phyloP scores from a whole-genome alignment of 768 basidiomycete genomes.

The Holtermannia corniformis region DNA sequence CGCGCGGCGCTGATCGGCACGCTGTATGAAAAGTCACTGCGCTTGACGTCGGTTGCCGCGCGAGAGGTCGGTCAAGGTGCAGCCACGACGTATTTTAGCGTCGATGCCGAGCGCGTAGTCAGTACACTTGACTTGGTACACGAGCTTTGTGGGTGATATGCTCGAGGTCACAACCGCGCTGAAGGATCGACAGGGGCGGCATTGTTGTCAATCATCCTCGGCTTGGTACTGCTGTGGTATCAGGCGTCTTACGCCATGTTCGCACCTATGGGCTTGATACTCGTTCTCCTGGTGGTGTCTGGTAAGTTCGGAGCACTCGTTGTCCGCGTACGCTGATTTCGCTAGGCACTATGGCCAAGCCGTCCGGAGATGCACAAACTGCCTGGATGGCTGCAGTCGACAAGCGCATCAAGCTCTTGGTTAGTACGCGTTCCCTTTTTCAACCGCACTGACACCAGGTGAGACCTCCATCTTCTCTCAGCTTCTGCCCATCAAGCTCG shows the following conservation, averaged over 20 bases:
- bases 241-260: conserved; percentile 5
- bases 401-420: conserved; percentile 6
- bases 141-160: conserved; percentile 2
- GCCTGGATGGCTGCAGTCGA: conserved; percentile 4
- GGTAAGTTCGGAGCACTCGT: too few species aligned
- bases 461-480: conserved; percentile 5
- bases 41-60: conserved; percentile 1
- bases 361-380: background rate
- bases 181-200: background rate
- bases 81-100: conserved; percentile 4
- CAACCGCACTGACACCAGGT: background rate
- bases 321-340: too few species aligned
- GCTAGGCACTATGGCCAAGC: background rate
- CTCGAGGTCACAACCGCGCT: background rate
- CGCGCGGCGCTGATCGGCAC: conserved; percentile 1
- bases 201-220: background rate
- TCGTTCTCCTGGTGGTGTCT: background rate
- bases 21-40: conserved; percentile 3
- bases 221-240: conserved; percentile 2
- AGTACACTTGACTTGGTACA: background rate
- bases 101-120: conserved; percentile 3
- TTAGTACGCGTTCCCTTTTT: background rate
- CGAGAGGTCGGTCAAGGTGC: conserved; percentile 2
- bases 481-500: conserved; percentile 5
- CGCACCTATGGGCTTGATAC: background rate